phyloP scores from a whole-genome alignment of 495 filamentous ascomycete species.

The Lichina pygmaea region DNA sequence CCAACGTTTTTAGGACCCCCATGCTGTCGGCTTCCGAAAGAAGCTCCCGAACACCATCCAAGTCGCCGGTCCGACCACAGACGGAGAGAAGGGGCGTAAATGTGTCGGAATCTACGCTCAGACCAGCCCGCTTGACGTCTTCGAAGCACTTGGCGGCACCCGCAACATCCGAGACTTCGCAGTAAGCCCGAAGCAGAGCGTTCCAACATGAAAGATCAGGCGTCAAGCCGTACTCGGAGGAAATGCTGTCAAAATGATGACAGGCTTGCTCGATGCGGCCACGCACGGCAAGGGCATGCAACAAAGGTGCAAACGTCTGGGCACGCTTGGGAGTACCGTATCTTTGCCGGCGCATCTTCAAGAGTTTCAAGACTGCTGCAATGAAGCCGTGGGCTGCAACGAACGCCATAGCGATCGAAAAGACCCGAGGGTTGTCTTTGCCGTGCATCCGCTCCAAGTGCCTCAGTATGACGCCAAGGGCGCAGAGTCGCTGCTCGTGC shows the following conservation, averaged over 20 bases:
- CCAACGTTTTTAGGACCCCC: conserved; percentile 15
- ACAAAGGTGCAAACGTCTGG: conserved; percentile 19
- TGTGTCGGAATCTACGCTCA: conserved; percentile 28
- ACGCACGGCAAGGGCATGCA: conserved; percentile 36
- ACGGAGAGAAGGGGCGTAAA: conserved; percentile 48
- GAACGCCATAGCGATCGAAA: conserved; percentile 17
- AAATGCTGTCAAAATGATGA: conserved; percentile 30
- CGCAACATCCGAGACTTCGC: conserved; percentile 33
- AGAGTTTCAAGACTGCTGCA: conserved; percentile 21
- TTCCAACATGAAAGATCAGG: conserved; percentile 41
- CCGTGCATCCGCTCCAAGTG: conserved; percentile 16
- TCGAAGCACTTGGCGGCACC: conserved; percentile 32
- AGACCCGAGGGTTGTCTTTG: conserved; percentile 15
- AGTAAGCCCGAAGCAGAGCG: conserved; percentile 44
- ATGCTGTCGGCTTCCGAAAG: conserved; percentile 23
- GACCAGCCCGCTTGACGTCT: conserved; percentile 17
- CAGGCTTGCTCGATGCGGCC: conserved; percentile 30
- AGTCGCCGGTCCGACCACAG: conserved; percentile 44
- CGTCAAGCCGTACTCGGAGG: conserved; percentile 21
- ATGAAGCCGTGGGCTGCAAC: conserved; percentile 1
- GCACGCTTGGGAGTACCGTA: conserved; percentile 11
- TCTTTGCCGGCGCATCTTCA: conserved; percentile 21
- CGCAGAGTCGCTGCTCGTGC: not conserved
- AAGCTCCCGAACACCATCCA: conserved; percentile 35
- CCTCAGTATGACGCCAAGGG: conserved; percentile 10